Conservation (phyloP, 768 basidiomycete genomes). For the Cystobasidium tubakii region DNA sequence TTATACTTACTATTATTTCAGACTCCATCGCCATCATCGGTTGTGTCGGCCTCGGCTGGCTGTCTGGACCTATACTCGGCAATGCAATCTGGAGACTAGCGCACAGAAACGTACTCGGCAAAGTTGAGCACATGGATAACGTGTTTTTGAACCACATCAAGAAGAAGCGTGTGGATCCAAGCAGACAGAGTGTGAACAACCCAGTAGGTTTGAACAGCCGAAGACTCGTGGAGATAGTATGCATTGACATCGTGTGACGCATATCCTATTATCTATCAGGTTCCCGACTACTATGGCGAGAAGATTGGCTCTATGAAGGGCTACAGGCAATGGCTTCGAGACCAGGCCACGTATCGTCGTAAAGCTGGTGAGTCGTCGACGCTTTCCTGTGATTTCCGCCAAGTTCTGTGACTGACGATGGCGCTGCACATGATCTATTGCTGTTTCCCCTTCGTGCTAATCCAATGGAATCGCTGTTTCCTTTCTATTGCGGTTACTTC, state of each 20-base stretch:
- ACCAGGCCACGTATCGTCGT: constrained; percentile 44
- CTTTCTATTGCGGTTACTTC: background rate
- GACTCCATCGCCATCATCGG: constrained; percentile 42
- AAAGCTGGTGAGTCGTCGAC: constrained; percentile 30
- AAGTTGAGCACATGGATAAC: constrained; percentile 43
- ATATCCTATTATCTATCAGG: background rate
- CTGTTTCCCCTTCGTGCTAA: background rate
- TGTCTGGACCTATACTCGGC: constrained; percentile 43
- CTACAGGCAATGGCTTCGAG: constrained; percentile 50
- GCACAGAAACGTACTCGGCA: constrained; percentile 31
- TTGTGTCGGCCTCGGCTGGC: constrained; percentile 43
- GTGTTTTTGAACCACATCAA: constrained; percentile 23
- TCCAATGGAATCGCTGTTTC: too few relatives aligned
- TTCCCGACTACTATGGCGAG: constrained; percentile 39
- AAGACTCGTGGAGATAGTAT: background rate
- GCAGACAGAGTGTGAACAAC: constrained; percentile 49
- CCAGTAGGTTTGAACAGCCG: background rate
- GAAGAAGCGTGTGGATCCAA: constrained; percentile 47
- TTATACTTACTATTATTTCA: background rate
- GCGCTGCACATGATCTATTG: background rate
- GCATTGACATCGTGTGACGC: background rate
- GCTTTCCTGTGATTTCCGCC: background rate
- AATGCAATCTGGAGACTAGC: constrained; percentile 37
- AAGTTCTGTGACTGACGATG: background rate
- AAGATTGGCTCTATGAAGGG: constrained; percentile 48